Evolutionary conservation across 2,329 filamentous ascomycete genomes (phyloP), one percentile per base, ranked within the genome.

Genomic region (Lachnellula subtilissima): DNA sequence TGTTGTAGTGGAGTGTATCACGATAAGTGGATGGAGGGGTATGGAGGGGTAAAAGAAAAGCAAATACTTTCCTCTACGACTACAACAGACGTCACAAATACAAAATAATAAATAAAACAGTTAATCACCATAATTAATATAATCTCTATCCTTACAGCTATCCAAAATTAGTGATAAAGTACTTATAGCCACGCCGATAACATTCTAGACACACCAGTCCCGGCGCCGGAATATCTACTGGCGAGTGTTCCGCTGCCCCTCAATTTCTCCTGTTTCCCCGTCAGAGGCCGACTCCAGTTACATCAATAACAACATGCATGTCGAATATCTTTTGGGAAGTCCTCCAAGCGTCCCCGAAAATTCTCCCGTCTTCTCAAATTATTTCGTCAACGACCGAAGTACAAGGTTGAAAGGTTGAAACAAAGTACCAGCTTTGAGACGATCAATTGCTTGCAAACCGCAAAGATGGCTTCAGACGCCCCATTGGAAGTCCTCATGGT

Each of bases 401-500:
- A 28, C 28, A 7, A 28, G 28, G 9, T 28, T 9, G 9, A 28
- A 28, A 9, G 28, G 17, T 17, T 40, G 37, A 15, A 8, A 6
- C n/a, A 32, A n/a, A 25, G 35, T 19, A 12, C 17, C 37, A 40
- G 9, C 19, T 42, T 51, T 14, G 23, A 22, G 22, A 22, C 35
- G 15, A 52, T 52, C 49, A 25, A 22, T 52, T 32, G 19, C 28
- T 37, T 37, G 7, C 36, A 14, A 22, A 19, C 47, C 28, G 40
- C 23, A 46, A 22, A 23, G 35, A 46, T 46, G 46, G 39, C 25
- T 19, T 45, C 48, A 49, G 32, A 49, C 53, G 49, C 50, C 15
- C 67, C 66, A 45, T 55, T 70, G 46, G 63, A 70, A 57, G 68
- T 70, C 15, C 65, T 70, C 37, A 70, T 70, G 68, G 68, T 70